Percentiles rank a stretch among this genome's conserved stretches.
phyloP scores from a whole-genome alignment of 2,329 filamentous ascomycete species.

The Chaetomiaceae sp. region DNA sequence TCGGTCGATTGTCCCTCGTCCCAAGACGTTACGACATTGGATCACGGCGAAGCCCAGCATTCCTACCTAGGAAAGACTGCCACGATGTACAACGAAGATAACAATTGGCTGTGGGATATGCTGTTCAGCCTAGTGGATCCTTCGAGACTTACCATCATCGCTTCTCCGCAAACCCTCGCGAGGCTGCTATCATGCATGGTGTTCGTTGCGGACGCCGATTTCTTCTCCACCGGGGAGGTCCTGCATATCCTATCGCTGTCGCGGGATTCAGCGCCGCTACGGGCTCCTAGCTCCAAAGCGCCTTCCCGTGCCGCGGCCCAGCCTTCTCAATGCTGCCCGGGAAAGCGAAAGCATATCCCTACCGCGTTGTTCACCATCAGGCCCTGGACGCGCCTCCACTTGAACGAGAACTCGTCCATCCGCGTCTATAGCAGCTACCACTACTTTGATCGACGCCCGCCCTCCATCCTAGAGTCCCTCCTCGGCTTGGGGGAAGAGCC shows the following conservation, averaged over 20 bases:
- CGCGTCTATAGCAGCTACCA: slow-evolving; percentile 67
- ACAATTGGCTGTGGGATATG: slow-evolving; percentile 51
- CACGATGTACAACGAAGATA: slow-evolving; percentile 27
- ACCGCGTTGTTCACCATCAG: slow-evolving; percentile 52
- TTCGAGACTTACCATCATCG: slow-evolving; percentile 51
- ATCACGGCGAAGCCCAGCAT: neutral
- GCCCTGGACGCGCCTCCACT: slow-evolving; percentile 59
- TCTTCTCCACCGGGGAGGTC: slow-evolving; percentile 51
- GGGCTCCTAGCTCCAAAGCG: neutral
- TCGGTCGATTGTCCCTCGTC: too few relatives aligned
- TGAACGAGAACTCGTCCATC: slow-evolving; percentile 75
- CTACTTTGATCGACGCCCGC: slow-evolving; percentile 62
- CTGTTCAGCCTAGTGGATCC: slow-evolving; percentile 53
- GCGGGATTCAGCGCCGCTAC: slow-evolving; percentile 18
- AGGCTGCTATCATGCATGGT: slow-evolving; percentile 55
- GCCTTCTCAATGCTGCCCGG: neutral
- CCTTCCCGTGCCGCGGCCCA: neutral
- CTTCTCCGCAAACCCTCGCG: slow-evolving; percentile 59
- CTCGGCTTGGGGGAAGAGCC: slow-evolving; percentile 39
- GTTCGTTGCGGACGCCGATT: slow-evolving; percentile 56
- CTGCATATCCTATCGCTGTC: slow-evolving; percentile 56
- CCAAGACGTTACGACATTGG: too few relatives aligned
- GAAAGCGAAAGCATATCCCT: slow-evolving; percentile 17
- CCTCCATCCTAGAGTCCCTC: slow-evolving; percentile 55
- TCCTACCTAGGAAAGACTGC: slow-evolving; percentile 23